phyloP scores from a whole-genome alignment of 352 stramenopile genomes.

The Blastocystis sp. region DNA sequence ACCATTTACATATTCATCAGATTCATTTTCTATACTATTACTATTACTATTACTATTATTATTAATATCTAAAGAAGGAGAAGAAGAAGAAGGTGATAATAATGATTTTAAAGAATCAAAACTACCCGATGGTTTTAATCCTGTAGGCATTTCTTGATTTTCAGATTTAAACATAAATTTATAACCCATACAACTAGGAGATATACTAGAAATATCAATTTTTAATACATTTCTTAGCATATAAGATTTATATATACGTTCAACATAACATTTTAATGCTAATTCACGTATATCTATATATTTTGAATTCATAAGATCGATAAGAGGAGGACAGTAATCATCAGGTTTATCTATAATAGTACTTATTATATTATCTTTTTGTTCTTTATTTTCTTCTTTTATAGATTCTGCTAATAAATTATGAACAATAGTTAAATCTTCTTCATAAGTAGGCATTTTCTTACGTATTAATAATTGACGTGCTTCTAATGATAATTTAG shows the following conservation, averaged over 20 bases:
- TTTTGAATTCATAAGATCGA: constrained; percentile 38
- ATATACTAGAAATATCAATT: background rate
- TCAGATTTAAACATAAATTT: constrained; percentile 15
- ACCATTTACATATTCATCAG: background rate
- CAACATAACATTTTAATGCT: constrained; percentile 58
- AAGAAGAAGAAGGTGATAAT: background rate
- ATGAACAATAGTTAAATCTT: constrained; percentile 53
- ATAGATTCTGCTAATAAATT: constrained; percentile 19
- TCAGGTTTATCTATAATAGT: constrained; percentile 15
- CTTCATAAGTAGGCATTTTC: constrained; percentile 78
- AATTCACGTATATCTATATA: constrained; percentile 46
- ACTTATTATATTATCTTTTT: constrained; percentile 14
- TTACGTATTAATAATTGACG: constrained; percentile 80
- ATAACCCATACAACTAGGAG: constrained; percentile 7
- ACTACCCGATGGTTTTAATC: background rate
- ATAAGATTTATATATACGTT: constrained; percentile 60
- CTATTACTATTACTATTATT: background rate
- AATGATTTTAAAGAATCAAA: constrained; percentile 12
- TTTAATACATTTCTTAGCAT: constrained; percentile 49
- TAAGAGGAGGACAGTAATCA: constrained; percentile 24
- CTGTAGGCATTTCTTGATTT: constrained; percentile 11
- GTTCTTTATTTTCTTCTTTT: background rate
- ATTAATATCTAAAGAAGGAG: background rate
- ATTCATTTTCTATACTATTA: background rate
- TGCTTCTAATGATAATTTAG: constrained; percentile 69